Evolutionary conservation across 495 filamentous ascomycete genomes (phyloP), one percentile per base, ranked within the genome.

Genomic region (Aspergillus baeticus): DNA sequence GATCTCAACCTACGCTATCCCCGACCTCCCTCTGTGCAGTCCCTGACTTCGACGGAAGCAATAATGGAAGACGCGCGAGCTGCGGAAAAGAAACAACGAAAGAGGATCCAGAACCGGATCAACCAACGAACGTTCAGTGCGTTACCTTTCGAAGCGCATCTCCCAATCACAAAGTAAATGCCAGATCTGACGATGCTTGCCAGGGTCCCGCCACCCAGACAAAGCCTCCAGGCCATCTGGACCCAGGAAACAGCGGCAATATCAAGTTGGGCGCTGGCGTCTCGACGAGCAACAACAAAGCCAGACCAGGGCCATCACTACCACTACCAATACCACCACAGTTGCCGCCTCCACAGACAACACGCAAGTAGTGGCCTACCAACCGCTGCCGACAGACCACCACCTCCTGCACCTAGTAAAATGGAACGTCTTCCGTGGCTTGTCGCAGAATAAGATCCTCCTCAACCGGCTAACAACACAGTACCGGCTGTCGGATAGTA

Each of bases 81-180:
- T 21, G 51, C 34, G 10, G 51, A 54, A 26, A 55, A 39, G 52
- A 31, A 42, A 20, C 41, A 57, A 18, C 59, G 59, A 2, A 57
- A 54, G 45, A 50, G 42, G 10, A 42, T 61, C 33, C 59, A 61
- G 26, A 55, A 61, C 14, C 45, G 53, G 23, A 23, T 57, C n/a
- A 55, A 55, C 17, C 59, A 61, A 31, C 35, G 59, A 41, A 53
- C 59, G 6, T 50, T 48, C 44, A 51, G 59, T 61, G 46, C 45
- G 52, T 46, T 15, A n/a, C n/a, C 7, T 20, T 7, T 29, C 8
- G 26, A 8, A 29, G 15, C 31, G 29, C 8, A 37, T 44, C 35
- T 41, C 2, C 8, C 26, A 29, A 29, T 3, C 26, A 8, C 26
- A 29, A 29, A 29, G 4, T 29, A 29, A 29, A 3, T 4, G 8